Percentiles rank a stretch among this genome's conserved stretches.
These are phyloP conservation scores for Aspergillus sclerotiicarbonarius DNA, from an alignment of 495 filamentous ascomycete species.

Conservation along the genomic window DNA sequence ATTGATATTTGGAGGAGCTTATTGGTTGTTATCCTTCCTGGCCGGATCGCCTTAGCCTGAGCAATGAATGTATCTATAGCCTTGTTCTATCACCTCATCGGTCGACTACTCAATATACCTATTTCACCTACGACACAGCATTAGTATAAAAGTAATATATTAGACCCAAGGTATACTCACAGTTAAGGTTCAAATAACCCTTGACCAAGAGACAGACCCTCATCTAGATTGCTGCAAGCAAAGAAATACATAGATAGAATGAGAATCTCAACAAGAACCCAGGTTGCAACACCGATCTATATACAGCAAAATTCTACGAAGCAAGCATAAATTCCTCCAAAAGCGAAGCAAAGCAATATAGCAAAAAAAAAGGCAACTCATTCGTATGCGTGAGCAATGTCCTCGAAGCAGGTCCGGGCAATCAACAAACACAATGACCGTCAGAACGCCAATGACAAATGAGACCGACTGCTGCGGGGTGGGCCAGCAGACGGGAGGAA, in stretches of 20 bases:
- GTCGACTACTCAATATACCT: neutral
- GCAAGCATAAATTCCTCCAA: neutral
- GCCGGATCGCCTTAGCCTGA: neutral
- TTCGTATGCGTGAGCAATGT: slow-evolving; percentile 29
- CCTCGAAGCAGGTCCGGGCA: slow-evolving; percentile 2
- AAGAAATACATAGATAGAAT: neutral
- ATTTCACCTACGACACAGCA: neutral
- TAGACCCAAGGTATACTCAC: too few species aligned
- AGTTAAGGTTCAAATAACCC: too few species aligned
- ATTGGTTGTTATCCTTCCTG: neutral
- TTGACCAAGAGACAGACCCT: too few species aligned
- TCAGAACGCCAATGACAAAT: slow-evolving; percentile 18
- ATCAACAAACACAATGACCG: neutral
- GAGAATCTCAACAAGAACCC: neutral
- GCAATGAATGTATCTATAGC: neutral
- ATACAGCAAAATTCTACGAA: neutral
- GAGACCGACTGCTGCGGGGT: slow-evolving; percentile 25
- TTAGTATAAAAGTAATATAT: too few species aligned
- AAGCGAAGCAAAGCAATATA: neutral
- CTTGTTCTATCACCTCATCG: neutral
- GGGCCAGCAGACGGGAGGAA: slow-evolving; percentile 33
- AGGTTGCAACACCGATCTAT: neutral
- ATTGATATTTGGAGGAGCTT: neutral
- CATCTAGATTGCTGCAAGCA: neutral
- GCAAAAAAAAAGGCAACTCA: slow-evolving; percentile 12